phyloP scores from a whole-genome alignment of 2,329 filamentous ascomycete genomes.

The Pyrenophora seminiperda region DNA sequence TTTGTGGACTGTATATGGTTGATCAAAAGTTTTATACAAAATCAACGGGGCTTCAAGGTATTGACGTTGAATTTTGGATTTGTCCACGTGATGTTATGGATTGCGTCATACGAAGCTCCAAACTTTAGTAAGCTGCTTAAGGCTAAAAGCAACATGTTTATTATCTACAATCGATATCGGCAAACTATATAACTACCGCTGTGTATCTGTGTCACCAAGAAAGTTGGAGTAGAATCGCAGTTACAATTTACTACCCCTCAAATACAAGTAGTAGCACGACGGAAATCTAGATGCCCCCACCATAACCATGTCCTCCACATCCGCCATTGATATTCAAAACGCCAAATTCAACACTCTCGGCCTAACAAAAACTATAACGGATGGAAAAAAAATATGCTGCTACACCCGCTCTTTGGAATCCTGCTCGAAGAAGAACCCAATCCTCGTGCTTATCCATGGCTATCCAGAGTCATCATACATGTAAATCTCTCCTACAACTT shows the following conservation, averaged over 20 bases:
- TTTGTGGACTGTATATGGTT: background rate
- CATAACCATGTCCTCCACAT: conserved; percentile 21
- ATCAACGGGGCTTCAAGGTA: too few species aligned
- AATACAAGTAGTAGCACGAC: background rate
- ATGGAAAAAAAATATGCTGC: conserved; percentile 32
- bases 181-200: too few species aligned
- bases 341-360: conserved; percentile 36
- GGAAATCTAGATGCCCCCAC: background rate
- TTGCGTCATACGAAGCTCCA: conserved; percentile 12
- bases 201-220: too few species aligned
- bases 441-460: conserved; percentile 41
- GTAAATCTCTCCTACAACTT: conserved; percentile 13
- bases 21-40: background rate
- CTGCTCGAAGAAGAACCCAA: conserved; percentile 34
- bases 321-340: conserved; percentile 36
- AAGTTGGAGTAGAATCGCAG: too few species aligned
- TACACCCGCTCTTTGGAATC: conserved; percentile 34
- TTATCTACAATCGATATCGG: too few species aligned
- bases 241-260: too few species aligned
- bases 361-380: conserved; percentile 33
- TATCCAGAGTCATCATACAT: conserved; percentile 42
- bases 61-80: background rate
- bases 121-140: too few species aligned
- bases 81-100: conserved; percentile 9
- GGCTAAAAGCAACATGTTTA: too few species aligned